Evolutionary conservation across 2,329 filamentous ascomycete genomes (phyloP).

Genomic region (Cladophialophora bantiana): DNA sequence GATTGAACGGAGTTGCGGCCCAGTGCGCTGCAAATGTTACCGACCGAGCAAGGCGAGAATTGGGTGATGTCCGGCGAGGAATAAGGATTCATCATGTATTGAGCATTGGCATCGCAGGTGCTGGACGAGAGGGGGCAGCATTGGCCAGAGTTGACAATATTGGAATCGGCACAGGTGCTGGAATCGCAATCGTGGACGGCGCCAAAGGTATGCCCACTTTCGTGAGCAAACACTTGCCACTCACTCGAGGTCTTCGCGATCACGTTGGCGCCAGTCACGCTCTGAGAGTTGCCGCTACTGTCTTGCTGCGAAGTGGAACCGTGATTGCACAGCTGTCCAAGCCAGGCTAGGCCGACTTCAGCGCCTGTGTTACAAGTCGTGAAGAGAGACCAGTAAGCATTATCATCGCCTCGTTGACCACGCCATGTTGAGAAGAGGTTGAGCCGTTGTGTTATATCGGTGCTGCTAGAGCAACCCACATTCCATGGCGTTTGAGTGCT

Average conservation of each 20-base stretch:
- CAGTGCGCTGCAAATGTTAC: conserved; percentile 91
- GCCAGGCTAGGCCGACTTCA: conserved; percentile 91
- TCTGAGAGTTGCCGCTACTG: conserved; percentile 64
- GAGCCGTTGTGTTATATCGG: conserved; percentile 76
- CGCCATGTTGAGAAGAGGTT: conserved; percentile 91
- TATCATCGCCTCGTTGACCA: conserved; percentile 75
- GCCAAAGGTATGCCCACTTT: conserved; percentile 92
- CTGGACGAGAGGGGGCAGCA: conserved; percentile 79
- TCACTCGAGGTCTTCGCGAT: conserved; percentile 82
- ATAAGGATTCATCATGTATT: conserved; percentile 96
- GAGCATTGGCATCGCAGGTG: conserved; percentile 76
- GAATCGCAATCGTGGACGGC: conserved; percentile 90
- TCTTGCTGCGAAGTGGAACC: conserved; percentile 63
- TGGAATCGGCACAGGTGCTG: conserved; percentile 69
- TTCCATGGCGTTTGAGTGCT: conserved; percentile 81
- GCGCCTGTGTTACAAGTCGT: conserved; percentile 80
- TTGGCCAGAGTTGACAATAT: conserved; percentile 65
- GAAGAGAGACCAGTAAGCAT: conserved; percentile 92
- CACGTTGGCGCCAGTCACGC: conserved; percentile 85
- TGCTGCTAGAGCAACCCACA: conserved; percentile 68
- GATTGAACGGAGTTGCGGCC: conserved; percentile 77
- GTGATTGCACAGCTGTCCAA: conserved; percentile 80
- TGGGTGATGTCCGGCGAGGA: conserved; percentile 73
- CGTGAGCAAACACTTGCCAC: conserved; percentile 96
- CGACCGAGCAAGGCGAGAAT: conserved; percentile 89